Evolutionary conservation across 257 asterid genomes (phyloP).

Genomic region (Fraxinus quadrangulata): DNA sequence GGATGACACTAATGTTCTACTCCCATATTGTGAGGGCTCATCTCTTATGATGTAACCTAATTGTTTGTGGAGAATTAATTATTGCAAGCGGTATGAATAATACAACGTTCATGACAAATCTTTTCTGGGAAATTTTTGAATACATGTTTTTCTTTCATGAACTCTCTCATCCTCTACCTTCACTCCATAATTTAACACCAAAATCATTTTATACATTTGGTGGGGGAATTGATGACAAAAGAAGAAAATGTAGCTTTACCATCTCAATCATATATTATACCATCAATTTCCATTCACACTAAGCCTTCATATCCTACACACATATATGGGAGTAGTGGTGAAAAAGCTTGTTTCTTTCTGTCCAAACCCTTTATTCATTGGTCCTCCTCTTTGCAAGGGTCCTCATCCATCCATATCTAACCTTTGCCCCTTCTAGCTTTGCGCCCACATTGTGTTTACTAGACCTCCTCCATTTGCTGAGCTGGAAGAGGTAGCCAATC

Average conservation of each 20-base stretch:
- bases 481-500: conserved; percentile 76
- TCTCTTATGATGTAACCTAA: neutral
- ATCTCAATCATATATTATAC: conserved; percentile 32
- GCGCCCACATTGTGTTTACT: conserved; percentile 54
- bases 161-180: neutral
- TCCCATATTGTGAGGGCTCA: neutral
- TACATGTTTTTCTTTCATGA: neutral
- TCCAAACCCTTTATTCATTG: conserved; percentile 48
- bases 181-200: neutral
- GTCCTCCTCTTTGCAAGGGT: conserved; percentile 59
- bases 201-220: conserved; percentile 1
- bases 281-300: conserved; percentile 30
- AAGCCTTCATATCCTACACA: conserved; percentile 16
- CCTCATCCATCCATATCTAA: conserved; percentile 73
- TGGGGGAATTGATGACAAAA: conserved; percentile 15
- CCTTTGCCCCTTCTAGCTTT: conserved; percentile 57
- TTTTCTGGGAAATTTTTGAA: neutral
- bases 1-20: neutral
- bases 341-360: conserved; percentile 27
- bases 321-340: conserved; percentile 27
- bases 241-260: conserved; percentile 24
- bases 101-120: neutral
- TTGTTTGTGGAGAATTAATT: too few relatives aligned
- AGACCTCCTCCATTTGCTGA: conserved; percentile 68
- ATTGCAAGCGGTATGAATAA: neutral